phyloP scores from a whole-genome alignment of 805 yeast genomes.

The Cyberlindnera maclurae region DNA sequence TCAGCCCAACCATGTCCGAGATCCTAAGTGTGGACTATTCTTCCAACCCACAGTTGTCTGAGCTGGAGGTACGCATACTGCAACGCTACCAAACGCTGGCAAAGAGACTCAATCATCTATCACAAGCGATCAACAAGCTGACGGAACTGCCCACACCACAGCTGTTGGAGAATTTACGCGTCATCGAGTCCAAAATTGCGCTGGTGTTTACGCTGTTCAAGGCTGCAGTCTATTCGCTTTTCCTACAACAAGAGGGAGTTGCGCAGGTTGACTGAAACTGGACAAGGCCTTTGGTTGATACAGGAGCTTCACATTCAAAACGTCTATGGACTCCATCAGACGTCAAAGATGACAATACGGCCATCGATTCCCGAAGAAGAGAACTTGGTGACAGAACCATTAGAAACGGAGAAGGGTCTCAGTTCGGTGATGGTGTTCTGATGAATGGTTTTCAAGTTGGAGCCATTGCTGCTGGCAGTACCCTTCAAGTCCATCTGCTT shows the following conservation, averaged over 20 bases:
- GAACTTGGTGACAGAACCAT: conserved; percentile 42
- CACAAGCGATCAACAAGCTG: conserved; percentile 16
- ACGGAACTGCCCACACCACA: conserved; percentile 23
- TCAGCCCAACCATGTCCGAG: conserved; percentile 9
- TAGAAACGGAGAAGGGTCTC: conserved; percentile 37
- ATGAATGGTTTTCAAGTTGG: conserved; percentile 67
- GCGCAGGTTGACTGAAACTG: conserved; percentile 1
- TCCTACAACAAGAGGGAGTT: conserved; percentile 40
- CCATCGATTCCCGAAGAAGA: conserved; percentile 89
- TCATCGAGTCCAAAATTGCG: conserved; percentile 55
- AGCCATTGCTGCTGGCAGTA: conserved; percentile 41
- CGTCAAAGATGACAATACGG: conserved; percentile 70
- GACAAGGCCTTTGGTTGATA: no score
- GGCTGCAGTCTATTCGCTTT: conserved; percentile 62
- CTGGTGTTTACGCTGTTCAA: conserved; percentile 60
- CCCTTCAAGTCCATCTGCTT: conserved; percentile 95
- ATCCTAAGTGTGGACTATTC: conserved; percentile 16
- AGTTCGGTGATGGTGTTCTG: conserved; percentile 81
- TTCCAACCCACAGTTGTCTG: conserved; percentile 24
- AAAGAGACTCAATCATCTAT: conserved; percentile 24
- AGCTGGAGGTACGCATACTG: conserved; percentile 30
- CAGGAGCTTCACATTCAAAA: no score
- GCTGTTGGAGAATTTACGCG: conserved; percentile 44
- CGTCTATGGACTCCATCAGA: conserved; percentile 22
- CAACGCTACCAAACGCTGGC: conserved; percentile 34